phyloP scores from a whole-genome alignment of 495 filamentous ascomycete genomes.

The Penicillium chermesinum region DNA sequence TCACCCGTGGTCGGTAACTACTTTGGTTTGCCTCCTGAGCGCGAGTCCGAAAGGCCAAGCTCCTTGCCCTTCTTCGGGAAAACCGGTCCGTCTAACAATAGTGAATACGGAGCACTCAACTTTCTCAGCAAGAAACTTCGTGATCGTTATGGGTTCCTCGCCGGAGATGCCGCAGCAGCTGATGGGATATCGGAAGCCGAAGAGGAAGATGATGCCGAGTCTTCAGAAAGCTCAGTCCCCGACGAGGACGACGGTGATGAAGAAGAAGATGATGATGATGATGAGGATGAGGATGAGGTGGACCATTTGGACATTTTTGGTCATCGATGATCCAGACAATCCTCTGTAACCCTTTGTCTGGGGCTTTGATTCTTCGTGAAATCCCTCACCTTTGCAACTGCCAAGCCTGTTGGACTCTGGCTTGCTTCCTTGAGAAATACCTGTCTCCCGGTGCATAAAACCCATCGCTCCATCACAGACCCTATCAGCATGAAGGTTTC shows the following conservation, averaged over 20 bases:
- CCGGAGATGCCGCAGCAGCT: slow-evolving; percentile 24
- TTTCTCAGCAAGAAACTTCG: slow-evolving; percentile 53
- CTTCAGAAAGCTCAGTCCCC: slow-evolving; percentile 10
- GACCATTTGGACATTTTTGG: slow-evolving; percentile 66
- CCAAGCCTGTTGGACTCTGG: no score
- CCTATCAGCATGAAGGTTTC: no score
- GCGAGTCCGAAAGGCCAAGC: slow-evolving; percentile 28
- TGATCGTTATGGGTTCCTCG: slow-evolving; percentile 39
- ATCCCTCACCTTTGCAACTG: no score
- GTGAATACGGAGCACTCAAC: slow-evolving; percentile 52
- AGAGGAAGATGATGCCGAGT: slow-evolving; percentile 33
- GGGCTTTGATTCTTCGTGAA: no score
- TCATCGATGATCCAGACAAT: slow-evolving; percentile 54
- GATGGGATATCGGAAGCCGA: slow-evolving; percentile 27
- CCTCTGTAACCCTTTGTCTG: no score
- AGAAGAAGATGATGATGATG: slow-evolving; percentile 39
- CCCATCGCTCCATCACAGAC: no score
- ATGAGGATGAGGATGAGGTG: slow-evolving; percentile 45
- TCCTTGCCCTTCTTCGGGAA: slow-evolving; percentile 36
- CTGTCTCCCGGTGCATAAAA: no score
- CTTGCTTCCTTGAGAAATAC: no score
- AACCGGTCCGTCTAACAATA: slow-evolving; percentile 30
- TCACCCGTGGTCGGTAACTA: slow-evolving; percentile 41
- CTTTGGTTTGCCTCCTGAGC: slow-evolving; percentile 40
- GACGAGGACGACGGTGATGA: slow-evolving; percentile 49